Evolutionary conservation across 106 monocot species (phyloP).

Genomic region (Gastrodia elata): DNA sequence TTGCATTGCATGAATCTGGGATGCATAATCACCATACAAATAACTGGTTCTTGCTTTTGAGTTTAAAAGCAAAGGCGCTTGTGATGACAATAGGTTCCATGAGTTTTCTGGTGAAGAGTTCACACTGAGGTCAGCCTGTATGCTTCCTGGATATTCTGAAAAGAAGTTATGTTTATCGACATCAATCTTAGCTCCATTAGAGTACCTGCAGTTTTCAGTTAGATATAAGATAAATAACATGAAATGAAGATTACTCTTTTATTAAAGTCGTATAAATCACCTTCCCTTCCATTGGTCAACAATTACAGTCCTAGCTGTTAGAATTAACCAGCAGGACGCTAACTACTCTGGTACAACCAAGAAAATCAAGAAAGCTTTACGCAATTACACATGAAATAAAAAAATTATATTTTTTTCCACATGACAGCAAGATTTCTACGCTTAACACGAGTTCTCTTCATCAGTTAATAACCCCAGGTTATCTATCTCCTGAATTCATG

Average conservation of each 20-base stretch:
- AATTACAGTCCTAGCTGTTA: background rate
- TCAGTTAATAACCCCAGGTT: background rate
- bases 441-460: background rate
- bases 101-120: slow-evolving; percentile 30
- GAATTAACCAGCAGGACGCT: background rate
- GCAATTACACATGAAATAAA: too few species aligned
- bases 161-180: slow-evolving; percentile 42
- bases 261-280: background rate
- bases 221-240: background rate
- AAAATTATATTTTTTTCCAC: too few species aligned
- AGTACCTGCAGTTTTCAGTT: slow-evolving; percentile 20
- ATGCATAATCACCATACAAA: slow-evolving; percentile 11
- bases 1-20: slow-evolving; percentile 29
- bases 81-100: slow-evolving; percentile 26
- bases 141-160: slow-evolving; percentile 33
- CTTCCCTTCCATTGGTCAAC: background rate
- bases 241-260: background rate
- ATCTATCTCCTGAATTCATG: background rate
- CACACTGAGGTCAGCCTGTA: slow-evolving; percentile 13
- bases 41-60: slow-evolving; percentile 14
- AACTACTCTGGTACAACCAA: background rate
- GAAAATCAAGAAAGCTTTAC: too few species aligned
- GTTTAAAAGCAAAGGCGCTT: slow-evolving; percentile 10
- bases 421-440: background rate
- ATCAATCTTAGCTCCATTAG: slow-evolving; percentile 21